These are phyloP conservation scores for Penicillium roqueforti DNA, from an alignment of 495 filamentous ascomycete genomes.

Conservation along the genomic window DNA sequence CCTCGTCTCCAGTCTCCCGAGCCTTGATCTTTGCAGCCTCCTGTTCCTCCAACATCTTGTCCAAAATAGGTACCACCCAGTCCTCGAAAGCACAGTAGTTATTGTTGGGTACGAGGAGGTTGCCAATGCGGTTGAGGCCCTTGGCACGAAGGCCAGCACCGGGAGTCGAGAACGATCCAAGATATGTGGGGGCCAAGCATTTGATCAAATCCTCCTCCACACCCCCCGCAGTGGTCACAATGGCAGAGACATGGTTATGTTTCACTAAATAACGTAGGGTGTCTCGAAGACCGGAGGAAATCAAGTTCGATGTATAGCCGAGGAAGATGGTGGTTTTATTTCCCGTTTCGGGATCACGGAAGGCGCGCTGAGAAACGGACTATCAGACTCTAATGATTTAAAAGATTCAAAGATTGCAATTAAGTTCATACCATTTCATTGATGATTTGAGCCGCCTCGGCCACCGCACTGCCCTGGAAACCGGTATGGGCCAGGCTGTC, in stretches of 20 bases:
- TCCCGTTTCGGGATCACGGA: constrained; percentile 66
- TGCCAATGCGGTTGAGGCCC: constrained; percentile 93
- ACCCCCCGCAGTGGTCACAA: constrained; percentile 95
- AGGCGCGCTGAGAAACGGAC: constrained; percentile 55
- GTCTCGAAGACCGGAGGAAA: constrained; percentile 89
- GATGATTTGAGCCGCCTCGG: constrained; percentile 80
- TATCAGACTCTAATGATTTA: neutral
- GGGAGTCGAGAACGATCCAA: constrained; percentile 72
- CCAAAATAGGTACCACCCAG: constrained; percentile 90
- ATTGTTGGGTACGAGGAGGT: constrained; percentile 90
- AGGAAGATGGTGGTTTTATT: constrained; percentile 87
- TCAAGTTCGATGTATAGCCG: constrained; percentile 94
- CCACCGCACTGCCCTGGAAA: constrained; percentile 84
- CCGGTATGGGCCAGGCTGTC: constrained; percentile 81
- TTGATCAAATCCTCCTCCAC: constrained; percentile 98
- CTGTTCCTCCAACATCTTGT: constrained; percentile 88
- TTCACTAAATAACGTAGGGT: constrained; percentile 89
- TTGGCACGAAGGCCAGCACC: constrained; percentile 73
- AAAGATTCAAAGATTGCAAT: neutral
- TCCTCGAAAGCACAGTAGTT: constrained; percentile 98
- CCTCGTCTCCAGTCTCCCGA: constrained; percentile 47
- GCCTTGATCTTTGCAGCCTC: constrained; percentile 58
- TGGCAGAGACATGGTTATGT: constrained; percentile 82
- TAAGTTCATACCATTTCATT: constrained; percentile 77
- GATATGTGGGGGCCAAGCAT: constrained; percentile 88